Conservation (phyloP, 371 early-diverging fungal genomes). For the Thermomucor indicae-seudaticae region DNA sequence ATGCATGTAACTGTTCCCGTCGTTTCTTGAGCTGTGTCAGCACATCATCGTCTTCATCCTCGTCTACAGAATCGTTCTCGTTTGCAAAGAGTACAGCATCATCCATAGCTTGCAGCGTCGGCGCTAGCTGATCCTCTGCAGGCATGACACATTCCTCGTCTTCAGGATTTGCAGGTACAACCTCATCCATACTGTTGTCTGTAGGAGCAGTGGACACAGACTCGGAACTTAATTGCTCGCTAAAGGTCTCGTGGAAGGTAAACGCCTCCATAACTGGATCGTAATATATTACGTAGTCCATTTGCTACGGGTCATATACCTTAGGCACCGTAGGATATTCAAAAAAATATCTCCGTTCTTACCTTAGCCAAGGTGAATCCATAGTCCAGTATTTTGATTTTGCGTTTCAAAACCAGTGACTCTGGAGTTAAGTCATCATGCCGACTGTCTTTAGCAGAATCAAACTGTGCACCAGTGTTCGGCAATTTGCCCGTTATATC, state of each 20-base stretch:
- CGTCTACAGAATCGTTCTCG: slow-evolving; percentile 23
- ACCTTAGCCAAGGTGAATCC: slow-evolving; percentile 48
- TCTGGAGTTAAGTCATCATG: neutral
- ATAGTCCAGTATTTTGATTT: slow-evolving; percentile 37
- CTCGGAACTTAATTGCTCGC: slow-evolving; percentile 3
- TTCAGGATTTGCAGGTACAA: neutral
- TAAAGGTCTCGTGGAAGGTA: slow-evolving; percentile 7
- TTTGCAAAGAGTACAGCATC: slow-evolving; percentile 35
- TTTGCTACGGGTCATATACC: slow-evolving; percentile 19
- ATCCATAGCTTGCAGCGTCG: slow-evolving; percentile 33
- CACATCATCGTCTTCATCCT: slow-evolving; percentile 37
- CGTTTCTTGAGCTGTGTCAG: slow-evolving; percentile 42
- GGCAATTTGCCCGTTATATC: slow-evolving; percentile 29
- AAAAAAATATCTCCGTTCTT: neutral
- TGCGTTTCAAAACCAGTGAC: slow-evolving; percentile 10
- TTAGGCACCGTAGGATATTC: neutral
- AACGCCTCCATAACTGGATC: slow-evolving; percentile 38
- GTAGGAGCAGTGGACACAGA: neutral
- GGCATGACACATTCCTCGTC: neutral
- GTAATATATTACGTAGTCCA: slow-evolving; percentile 26
- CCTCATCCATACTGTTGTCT: neutral
- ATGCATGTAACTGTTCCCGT: slow-evolving; percentile 30
- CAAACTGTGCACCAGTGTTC: slow-evolving; percentile 8
- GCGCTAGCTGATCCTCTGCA: neutral
- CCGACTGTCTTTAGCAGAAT: neutral